Evolutionary conservation across 2,329 filamentous ascomycete species (phyloP), one percentile per base, ranked within the genome.

Genomic region (Taxawa tesnikishii): DNA sequence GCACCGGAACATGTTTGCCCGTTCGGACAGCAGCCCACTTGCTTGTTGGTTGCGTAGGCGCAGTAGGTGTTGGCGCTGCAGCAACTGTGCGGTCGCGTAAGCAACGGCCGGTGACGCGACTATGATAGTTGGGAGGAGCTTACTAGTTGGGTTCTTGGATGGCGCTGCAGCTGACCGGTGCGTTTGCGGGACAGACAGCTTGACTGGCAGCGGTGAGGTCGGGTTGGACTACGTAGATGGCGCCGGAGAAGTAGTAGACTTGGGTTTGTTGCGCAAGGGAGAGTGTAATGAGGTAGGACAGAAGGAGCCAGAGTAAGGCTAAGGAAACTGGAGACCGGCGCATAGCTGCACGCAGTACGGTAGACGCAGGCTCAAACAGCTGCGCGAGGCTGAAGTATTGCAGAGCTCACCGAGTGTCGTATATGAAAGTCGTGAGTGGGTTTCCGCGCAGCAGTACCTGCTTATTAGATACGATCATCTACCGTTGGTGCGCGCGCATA

Each of bases 141-240:
- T 42, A 64, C 62, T 58, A 66, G 32, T 56, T 54, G 5, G 57
- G 50, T 26, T 58, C 49, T 19, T 52, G 45, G 29, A 65, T 59
- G 17, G 47, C 53, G 27, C 50, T 53, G 42, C 62, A 66, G 42
- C 55, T 59, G 33, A 56, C 39, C 3, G 38, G 60, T 29, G 50
- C 44, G 30, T 46, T 45, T n/a, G 48, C 43, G 3, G 54, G 54
- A 44, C 53, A 56, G 38, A 46, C 39, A 7, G 51, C 53, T 6
- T 32, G 39, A 25, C 43, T 49, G 1, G 54, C 53, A 8, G 47
- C 48, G 14, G 45, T 50, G 15, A 57, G 45, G 11, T 50, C 37
- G 19, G 8, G 19, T n/a, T 23, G 19, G 10, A 30, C 28, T 31
- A 48, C 43, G 30, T 48, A 38, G 29, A 51, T 39, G 9, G 48